These are phyloP conservation scores for Microbotryomycetes sp. DNA, from an alignment of 1,284 basidiomycete species.

Conservation along the genomic window DNA sequence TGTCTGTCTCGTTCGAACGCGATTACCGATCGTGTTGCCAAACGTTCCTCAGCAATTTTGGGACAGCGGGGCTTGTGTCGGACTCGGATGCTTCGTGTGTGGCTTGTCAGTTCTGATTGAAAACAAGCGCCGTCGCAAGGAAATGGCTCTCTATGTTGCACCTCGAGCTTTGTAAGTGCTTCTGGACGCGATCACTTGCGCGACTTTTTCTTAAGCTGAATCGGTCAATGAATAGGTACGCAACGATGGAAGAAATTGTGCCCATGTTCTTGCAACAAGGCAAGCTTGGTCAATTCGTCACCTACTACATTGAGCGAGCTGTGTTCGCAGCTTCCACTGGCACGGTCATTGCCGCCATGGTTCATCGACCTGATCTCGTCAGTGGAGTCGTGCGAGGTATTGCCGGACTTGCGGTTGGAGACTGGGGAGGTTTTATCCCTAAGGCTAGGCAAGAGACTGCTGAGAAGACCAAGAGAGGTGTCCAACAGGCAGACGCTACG, in stretches of 20 bases:
- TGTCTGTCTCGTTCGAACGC: constrained; percentile 28
- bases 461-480: no score
- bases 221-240: constrained; percentile 11
- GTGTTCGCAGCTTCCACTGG: constrained; percentile 30
- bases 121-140: constrained; percentile 42
- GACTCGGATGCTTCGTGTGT: constrained; percentile 32
- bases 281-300: constrained; percentile 8
- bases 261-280: constrained; percentile 19
- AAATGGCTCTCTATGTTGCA: constrained; percentile 45
- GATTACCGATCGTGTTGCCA: constrained; percentile 10
- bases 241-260: constrained; percentile 28
- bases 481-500: no score
- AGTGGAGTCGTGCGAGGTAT: constrained; percentile 30
- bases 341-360: constrained; percentile 19
- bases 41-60: constrained; percentile 30
- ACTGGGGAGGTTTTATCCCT: constrained; percentile 6
- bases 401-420: constrained; percentile 19
- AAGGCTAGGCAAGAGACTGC: no score
- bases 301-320: constrained; percentile 23
- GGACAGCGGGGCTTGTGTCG: constrained; percentile 37
- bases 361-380: constrained; percentile 30
- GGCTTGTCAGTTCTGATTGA: constrained; percentile 41
- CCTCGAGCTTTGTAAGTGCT: constrained; percentile 39
- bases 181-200: no score
- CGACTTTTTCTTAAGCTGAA: no score